phyloP scores from a whole-genome alignment of 2,329 filamentous ascomycete genomes.

The Nemania sp. region DNA sequence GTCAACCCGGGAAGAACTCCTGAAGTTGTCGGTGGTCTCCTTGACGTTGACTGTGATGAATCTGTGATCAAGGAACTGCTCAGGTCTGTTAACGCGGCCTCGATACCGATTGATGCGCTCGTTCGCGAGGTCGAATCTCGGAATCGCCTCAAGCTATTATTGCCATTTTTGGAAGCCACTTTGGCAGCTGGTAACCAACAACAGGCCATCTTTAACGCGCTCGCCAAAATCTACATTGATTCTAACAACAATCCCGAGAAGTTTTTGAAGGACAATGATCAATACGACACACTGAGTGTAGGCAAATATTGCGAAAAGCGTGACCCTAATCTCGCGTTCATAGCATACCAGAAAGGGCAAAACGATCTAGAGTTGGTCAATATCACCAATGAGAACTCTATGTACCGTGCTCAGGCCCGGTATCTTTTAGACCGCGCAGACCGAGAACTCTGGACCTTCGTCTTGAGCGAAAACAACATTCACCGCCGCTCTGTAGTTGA shows the following conservation, averaged over 20 bases:
- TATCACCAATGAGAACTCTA: conserved; percentile 99
- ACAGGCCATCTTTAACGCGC: conserved; percentile 94
- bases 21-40: conserved; percentile 89
- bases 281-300: conserved; percentile 91
- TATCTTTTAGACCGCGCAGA: conserved; percentile 94
- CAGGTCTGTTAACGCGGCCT: conserved; percentile 82
- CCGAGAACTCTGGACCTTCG: conserved; percentile 91
- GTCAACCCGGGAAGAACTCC: conserved; percentile 94
- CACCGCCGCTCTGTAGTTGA: conserved; percentile 94
- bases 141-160: conserved; percentile 92
- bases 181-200: conserved; percentile 92
- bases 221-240: conserved; percentile 99
- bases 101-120: conserved; percentile 93
- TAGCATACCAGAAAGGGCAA: conserved; percentile 95
- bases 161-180: conserved; percentile 96
- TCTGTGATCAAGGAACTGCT: conserved; percentile 93
- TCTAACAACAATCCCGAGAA: conserved; percentile 98
- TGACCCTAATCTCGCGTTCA: conserved; percentile 94
- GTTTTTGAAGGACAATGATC: conserved; percentile 96
- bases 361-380: conserved; percentile 97
- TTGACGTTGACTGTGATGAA: conserved; percentile 98
- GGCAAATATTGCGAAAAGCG: conserved; percentile 99
- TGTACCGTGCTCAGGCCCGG: conserved; percentile 97
- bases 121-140: conserved; percentile 95
- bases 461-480: conserved; percentile 94